These are phyloP conservation scores for Ogataea haglerorum DNA, from an alignment of 805 yeast genomes.

Conservation along the genomic window DNA sequence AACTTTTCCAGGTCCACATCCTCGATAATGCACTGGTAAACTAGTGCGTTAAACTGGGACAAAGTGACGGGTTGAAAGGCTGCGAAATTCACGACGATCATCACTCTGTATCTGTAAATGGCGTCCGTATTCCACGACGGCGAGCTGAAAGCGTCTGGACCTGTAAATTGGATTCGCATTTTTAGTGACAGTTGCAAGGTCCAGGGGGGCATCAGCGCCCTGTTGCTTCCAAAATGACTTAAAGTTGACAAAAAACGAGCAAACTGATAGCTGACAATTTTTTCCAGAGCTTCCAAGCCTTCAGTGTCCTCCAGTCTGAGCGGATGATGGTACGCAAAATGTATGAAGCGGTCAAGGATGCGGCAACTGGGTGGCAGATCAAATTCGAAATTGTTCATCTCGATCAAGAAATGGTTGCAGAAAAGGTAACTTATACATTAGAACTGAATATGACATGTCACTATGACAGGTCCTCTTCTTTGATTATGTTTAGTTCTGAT, in stretches of 20 bases:
- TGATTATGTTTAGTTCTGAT: slow-evolving; percentile 12
- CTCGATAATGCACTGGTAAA: slow-evolving; percentile 8
- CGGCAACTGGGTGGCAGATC: background rate
- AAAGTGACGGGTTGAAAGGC: slow-evolving; percentile 6
- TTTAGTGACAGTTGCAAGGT: slow-evolving; percentile 1
- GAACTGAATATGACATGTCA: slow-evolving; percentile 1
- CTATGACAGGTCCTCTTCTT: slow-evolving; percentile 12
- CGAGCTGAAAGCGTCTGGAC: slow-evolving; percentile 7
- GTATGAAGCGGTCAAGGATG: slow-evolving; percentile 8
- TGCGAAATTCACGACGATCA: slow-evolving; percentile 7
- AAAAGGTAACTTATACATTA: background rate
- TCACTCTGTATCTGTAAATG: slow-evolving; percentile 8
- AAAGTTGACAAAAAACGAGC: slow-evolving; percentile 8
- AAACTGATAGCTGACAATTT: slow-evolving; percentile 9
- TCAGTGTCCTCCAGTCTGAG: background rate
- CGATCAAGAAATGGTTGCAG: background rate
- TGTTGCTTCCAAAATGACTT: background rate
- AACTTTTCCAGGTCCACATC: slow-evolving; percentile 7
- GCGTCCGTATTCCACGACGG: too few species aligned
- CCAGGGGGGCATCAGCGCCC: background rate
- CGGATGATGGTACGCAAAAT: slow-evolving; percentile 1
- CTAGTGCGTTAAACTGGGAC: slow-evolving; percentile 7
- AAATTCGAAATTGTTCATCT: background rate
- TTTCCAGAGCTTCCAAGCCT: slow-evolving; percentile 1
- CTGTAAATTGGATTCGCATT: slow-evolving; percentile 5